Conservation (phyloP, 768 basidiomycete genomes). For the Mycena sanguinolenta region DNA sequence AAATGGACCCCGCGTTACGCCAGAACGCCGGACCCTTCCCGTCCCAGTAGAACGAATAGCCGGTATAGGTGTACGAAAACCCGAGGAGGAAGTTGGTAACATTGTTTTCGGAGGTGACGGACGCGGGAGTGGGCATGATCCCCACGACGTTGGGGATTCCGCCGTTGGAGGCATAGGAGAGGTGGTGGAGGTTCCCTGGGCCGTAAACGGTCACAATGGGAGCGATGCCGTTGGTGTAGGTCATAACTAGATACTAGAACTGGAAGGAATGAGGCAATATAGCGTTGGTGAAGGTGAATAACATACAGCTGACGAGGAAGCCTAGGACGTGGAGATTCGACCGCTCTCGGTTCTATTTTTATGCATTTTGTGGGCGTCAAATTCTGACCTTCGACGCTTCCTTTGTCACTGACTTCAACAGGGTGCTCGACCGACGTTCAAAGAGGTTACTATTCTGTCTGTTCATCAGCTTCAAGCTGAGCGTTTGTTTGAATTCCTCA, state of each 20-base stretch:
- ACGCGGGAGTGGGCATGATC: not conserved
- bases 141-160: slow-evolving; percentile 13
- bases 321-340: not conserved
- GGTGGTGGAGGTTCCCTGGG: slow-evolving; percentile 21
- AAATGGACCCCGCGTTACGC: not conserved
- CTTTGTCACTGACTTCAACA: no score
- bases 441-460: no score
- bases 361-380: no score
- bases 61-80: slow-evolving; percentile 19
- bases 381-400: no score
- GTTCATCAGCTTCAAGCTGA: no score
- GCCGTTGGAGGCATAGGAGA: slow-evolving; percentile 22
- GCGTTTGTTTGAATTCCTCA: no score
- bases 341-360: not conserved
- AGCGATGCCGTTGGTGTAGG: slow-evolving; percentile 15
- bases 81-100: slow-evolving; percentile 23
- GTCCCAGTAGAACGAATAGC: slow-evolving; percentile 28
- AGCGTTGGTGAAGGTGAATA: not conserved
- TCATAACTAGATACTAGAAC: not conserved
- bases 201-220: slow-evolving; percentile 25
- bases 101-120: not conserved
- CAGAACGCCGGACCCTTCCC: slow-evolving; percentile 15
- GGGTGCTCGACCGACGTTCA: no score
- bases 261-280: not conserved
- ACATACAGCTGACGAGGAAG: not conserved